phyloP scores from a whole-genome alignment of 257 asterid genomes.

The Cruciata laevipes region DNA sequence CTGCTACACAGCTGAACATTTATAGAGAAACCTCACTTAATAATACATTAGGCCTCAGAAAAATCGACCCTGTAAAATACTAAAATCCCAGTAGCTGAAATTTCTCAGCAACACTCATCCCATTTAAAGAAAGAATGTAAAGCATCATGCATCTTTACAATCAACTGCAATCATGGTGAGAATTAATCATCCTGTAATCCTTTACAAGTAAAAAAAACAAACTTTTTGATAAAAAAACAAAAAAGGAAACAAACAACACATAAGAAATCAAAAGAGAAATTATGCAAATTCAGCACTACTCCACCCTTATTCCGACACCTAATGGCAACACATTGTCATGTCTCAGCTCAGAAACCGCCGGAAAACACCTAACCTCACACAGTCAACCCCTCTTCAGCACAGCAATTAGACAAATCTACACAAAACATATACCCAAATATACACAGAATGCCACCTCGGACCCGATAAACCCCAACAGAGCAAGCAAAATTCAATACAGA shows the following conservation, averaged over 20 bases:
- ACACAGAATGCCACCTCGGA: background rate
- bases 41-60: background rate
- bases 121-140: background rate
- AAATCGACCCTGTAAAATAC: background rate
- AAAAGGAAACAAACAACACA: background rate
- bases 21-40: background rate
- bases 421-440: background rate
- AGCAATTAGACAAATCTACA: conserved; percentile 3
- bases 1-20: background rate
- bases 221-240: background rate
- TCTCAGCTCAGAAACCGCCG: conserved; percentile 7
- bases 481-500: conserved; percentile 1
- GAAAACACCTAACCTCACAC: conserved; percentile 5
- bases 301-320: background rate
- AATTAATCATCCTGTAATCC: background rate
- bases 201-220: background rate
- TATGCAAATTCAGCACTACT: conserved; percentile 9
- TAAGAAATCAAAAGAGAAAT: background rate
- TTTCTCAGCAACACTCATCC: background rate
- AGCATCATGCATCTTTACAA: background rate
- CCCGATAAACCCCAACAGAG: background rate
- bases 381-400: conserved; percentile 7
- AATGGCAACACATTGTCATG: conserved; percentile 25
- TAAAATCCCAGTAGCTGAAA: background rate
- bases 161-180: background rate